Conservation (phyloP, 1,139 yeast genomes). For the Suhomyces guaymorum region DNA sequence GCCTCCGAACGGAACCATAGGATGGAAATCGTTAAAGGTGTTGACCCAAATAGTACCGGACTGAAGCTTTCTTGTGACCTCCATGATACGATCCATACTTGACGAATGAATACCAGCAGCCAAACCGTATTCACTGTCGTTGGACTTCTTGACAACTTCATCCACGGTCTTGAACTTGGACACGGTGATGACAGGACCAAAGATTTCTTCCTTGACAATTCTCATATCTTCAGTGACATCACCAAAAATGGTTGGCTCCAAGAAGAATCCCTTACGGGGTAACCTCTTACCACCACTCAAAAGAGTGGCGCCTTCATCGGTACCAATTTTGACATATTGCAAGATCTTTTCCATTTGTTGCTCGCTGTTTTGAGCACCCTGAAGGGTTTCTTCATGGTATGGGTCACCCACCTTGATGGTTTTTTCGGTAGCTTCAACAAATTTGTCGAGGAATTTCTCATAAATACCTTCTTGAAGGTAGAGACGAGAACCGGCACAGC, state of each 20-base stretch:
- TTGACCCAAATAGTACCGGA: slow-evolving; percentile 33
- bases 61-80: slow-evolving; percentile 25
- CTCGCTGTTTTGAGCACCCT: slow-evolving; percentile 24
- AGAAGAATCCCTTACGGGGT: slow-evolving; percentile 27
- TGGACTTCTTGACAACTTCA: slow-evolving; percentile 28
- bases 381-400: slow-evolving; percentile 19
- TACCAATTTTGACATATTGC: slow-evolving; percentile 17
- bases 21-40: slow-evolving; percentile 31
- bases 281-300: slow-evolving; percentile 27
- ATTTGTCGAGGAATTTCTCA: slow-evolving; percentile 20
- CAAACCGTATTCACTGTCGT: slow-evolving; percentile 19
- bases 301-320: slow-evolving; percentile 24
- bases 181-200: slow-evolving; percentile 31
- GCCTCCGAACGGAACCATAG: slow-evolving; percentile 34
- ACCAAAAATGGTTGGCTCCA: slow-evolving; percentile 30
- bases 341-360: slow-evolving; percentile 23
- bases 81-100: slow-evolving; percentile 47
- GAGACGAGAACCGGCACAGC: slow-evolving; percentile 26
- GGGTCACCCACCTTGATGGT: slow-evolving; percentile 19
- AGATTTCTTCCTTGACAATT: slow-evolving; percentile 31
- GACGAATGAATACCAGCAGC: slow-evolving; percentile 14
- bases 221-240: slow-evolving; percentile 28
- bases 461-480: slow-evolving; percentile 23
- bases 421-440: slow-evolving; percentile 19
- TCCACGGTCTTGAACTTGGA: slow-evolving; percentile 30